Evolutionary conservation across 2,329 filamentous ascomycete species (phyloP).

Genomic region (Neospermospora avenae): DNA sequence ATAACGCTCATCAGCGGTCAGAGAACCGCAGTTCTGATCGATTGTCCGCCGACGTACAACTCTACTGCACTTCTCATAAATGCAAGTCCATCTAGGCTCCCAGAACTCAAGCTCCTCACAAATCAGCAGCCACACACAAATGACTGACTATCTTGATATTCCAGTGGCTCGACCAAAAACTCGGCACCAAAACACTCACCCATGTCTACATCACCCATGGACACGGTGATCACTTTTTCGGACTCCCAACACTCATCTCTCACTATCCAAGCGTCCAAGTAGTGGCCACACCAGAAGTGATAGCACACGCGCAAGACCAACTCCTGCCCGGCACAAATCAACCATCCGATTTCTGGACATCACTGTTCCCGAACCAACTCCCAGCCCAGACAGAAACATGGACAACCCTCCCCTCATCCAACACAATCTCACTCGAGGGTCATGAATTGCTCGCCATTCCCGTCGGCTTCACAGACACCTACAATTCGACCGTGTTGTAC

Average conservation of each 20-base stretch:
- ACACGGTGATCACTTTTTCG: constrained; percentile 39
- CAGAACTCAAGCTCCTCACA: no score
- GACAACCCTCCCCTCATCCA: neutral
- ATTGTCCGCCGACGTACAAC: constrained; percentile 35
- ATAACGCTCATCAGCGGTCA: constrained; percentile 21
- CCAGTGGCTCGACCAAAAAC: constrained; percentile 37
- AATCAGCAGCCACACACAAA: no score
- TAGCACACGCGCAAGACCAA: neutral
- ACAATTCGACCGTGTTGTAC: constrained; percentile 33
- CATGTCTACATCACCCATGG: constrained; percentile 43
- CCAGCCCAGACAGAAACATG: neutral
- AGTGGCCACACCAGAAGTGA: neutral
- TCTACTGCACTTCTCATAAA: constrained; percentile 34
- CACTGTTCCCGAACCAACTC: neutral
- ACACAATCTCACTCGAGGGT: neutral
- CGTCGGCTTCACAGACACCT: constrained; percentile 32
- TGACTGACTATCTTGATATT: no score
- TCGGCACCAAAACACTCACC: constrained; percentile 30
- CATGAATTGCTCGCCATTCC: constrained; percentile 19
- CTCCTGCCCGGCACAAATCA: neutral
- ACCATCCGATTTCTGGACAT: neutral
- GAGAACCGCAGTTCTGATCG: constrained; percentile 39
- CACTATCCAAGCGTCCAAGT: constrained; percentile 29
- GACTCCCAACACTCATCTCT: constrained; percentile 25
- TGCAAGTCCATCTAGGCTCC: no score